Base-by-base conservation (phyloP, 345 rosid species). In the Ailanthus altissimus region DNA sequence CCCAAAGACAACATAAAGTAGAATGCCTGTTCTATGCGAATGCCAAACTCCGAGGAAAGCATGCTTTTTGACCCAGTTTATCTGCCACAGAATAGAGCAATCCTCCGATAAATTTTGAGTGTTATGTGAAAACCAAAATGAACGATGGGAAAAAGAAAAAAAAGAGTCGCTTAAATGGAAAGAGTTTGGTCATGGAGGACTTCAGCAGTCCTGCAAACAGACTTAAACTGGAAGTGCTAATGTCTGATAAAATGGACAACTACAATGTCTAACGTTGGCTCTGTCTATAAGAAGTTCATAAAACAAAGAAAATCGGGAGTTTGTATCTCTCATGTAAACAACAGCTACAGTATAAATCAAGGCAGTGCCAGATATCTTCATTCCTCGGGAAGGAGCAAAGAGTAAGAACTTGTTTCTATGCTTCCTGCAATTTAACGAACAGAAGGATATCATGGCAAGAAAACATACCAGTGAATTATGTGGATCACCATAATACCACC, bases 401-500 rank as follows among this genome's bases (percentile, higher is more conserved):
- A 21, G 20, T 72, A 15, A 11, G 16, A 40, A 58, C 38, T 43
- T 25, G 53, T 25, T 58, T 18, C 16, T 6, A 23, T 23, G 54
- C 13, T 40, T 8, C 62, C 5, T 53, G 49, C 25, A 53, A 10
- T 42, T n/a, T 40, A 40, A 46, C 7, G 47, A 47, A 28, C 18
- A 0, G 38, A 56, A 21, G 40, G 5, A 25, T 21, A 18, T 1
- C 32, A 62, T 32, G 58, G 21, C 32, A 12, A 14, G 42, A 50
- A 9, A 38, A 78, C 84, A 1, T 47, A 90, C 98, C 96, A 93
- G 85, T 59, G 88, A 91, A 64, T 86, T 90, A 49, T 57, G 87
- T 18, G 97, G 97, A 69, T 93, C 87, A 23, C 82, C 77, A 40
- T 85, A 88, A 79, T 91, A 95, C 98, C 99, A 93, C 61, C 98